These are phyloP conservation scores for Plasmodium inui DNA, from an alignment of 169 alveolate genomes.

Conservation along the genomic window DNA sequence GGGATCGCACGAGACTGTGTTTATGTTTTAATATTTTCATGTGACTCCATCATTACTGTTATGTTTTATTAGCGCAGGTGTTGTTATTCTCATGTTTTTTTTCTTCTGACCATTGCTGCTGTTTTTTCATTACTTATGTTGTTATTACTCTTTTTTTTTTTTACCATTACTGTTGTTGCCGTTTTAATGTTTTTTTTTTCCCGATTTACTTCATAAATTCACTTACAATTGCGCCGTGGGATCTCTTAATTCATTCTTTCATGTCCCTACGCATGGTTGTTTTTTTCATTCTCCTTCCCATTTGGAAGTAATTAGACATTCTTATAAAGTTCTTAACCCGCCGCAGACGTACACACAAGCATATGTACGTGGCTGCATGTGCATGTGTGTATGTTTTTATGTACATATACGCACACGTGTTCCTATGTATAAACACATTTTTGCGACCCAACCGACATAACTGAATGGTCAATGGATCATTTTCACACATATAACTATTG, in stretches of 20 bases:
- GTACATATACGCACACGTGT: background rate
- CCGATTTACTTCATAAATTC: background rate
- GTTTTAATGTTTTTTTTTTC: background rate
- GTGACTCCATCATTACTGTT: background rate
- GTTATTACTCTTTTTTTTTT: no score
- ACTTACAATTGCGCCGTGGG: background rate
- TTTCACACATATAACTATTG: background rate
- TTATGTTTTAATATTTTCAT: background rate
- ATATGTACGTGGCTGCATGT: background rate
- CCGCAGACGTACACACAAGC: background rate
- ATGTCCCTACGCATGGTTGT: background rate
- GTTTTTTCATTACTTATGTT: background rate
- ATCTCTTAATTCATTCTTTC: background rate
- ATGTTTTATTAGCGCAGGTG: background rate
- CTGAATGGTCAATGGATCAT: constrained; percentile 3
- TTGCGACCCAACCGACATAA: background rate
- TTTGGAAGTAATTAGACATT: background rate
- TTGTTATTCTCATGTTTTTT: background rate
- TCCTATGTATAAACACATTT: background rate
- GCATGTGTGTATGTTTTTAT: background rate
- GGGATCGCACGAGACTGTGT: background rate
- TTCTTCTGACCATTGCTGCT: background rate
- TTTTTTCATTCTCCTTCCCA: background rate
- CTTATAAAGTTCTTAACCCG: background rate
- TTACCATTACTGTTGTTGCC: background rate